Conservation (phyloP, 2,329 filamentous ascomycete genomes). For the Dactylonectria macrodidyma region DNA sequence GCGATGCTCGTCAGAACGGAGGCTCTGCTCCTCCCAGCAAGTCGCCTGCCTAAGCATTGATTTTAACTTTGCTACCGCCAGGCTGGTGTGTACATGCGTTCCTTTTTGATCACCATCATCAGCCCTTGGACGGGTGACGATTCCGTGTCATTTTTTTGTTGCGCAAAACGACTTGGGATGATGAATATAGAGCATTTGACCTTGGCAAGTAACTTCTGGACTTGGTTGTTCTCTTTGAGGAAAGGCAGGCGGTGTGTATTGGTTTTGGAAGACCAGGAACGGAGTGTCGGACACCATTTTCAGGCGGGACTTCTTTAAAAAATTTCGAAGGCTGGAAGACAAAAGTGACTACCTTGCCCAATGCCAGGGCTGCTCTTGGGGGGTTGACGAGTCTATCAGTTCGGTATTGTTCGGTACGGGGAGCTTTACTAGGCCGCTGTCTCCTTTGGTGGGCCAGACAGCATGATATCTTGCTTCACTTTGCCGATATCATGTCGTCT, state of each 20-base stretch:
- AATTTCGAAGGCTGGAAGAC: conserved; percentile 57
- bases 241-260: conserved; percentile 56
- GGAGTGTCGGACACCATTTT: conserved; percentile 58
- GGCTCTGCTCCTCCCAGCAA: conserved; percentile 70
- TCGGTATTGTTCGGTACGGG: conserved; percentile 50
- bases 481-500: conserved; percentile 24
- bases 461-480: conserved; percentile 20
- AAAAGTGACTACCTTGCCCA: conserved; percentile 56
- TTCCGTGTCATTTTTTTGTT: conserved; percentile 48
- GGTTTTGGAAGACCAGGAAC: conserved; percentile 55
- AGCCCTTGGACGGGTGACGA: conserved; percentile 39
- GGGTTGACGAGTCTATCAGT: conserved; percentile 46
- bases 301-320: conserved; percentile 54
- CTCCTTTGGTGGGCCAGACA: conserved; percentile 30
- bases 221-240: conserved; percentile 58
- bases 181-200: conserved; percentile 62
- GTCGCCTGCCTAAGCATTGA: conserved; percentile 67
- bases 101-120: conserved; percentile 45
- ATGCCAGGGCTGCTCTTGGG: conserved; percentile 53
- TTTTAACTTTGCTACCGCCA: conserved; percentile 38
- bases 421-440: conserved; percentile 49
- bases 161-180: conserved; percentile 56
- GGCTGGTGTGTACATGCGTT: conserved; percentile 48
- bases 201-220: conserved; percentile 62
- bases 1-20: conserved; percentile 75